Evolutionary conservation across 2,329 filamentous ascomycete species (phyloP).

Genomic region (Epichloe scottii): DNA sequence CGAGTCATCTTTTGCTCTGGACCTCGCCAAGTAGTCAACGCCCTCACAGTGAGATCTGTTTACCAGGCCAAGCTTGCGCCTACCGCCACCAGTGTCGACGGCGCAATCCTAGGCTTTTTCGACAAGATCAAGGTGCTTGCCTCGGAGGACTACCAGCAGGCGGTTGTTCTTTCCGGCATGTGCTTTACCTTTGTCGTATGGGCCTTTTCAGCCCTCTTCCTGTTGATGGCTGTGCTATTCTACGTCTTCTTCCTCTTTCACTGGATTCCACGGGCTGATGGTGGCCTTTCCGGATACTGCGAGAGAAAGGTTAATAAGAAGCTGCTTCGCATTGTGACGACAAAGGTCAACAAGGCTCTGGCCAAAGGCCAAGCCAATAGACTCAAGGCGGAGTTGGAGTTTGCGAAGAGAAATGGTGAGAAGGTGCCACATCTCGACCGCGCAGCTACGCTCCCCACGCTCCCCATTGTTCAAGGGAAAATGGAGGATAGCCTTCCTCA

Average conservation of each 20-base stretch:
- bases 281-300: conserved; percentile 73
- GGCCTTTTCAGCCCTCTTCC: conserved; percentile 65
- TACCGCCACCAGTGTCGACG: conserved; percentile 39
- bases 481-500: conserved; percentile 37
- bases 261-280: conserved; percentile 74
- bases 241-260: conserved; percentile 88
- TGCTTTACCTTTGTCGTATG: conserved; percentile 83
- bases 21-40: conserved; percentile 84
- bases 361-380: conserved; percentile 60
- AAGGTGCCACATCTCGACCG: conserved; percentile 32
- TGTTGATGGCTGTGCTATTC: conserved; percentile 63
- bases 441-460: conserved; percentile 55
- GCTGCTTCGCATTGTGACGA: conserved; percentile 70
- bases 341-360: conserved; percentile 79
- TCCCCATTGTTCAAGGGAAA: conserved; percentile 27
- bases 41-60: conserved; percentile 74
- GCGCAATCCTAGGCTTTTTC: conserved; percentile 64
- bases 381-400: conserved; percentile 36
- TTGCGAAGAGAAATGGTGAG: conserved; percentile 41
- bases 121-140: conserved; percentile 66
- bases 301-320: conserved; percentile 82
- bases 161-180: conserved; percentile 79
- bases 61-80: conserved; percentile 61
- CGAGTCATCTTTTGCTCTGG: conserved; percentile 84
- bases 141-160: conserved; percentile 62